Base-by-base conservation (phyloP, 2,329 filamentous ascomycete species). In the Simplicillium aogashimaense region DNA sequence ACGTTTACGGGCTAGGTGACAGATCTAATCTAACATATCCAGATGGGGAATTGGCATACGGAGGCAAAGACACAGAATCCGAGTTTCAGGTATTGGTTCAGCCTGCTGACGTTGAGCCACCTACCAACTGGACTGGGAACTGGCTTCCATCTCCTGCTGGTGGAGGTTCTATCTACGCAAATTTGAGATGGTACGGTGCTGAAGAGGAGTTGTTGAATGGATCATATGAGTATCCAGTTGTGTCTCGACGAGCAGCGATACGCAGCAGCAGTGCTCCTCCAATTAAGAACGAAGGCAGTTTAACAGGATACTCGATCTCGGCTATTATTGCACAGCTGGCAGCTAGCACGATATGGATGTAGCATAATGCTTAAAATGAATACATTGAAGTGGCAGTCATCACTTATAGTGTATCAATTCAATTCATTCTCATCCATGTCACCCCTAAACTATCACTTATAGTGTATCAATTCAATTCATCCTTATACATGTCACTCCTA, bases 61-160 rank as follows among this genome's bases (percentile, higher is more conserved):
- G 37, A 10, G 11, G n/a, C 10, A 30, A 29, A 15, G 20, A 25
- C n/a, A n/a, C n/a, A 25, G 20, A 25, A 6, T 5, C 6, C 5
- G n/a, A 16, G 20, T 58, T 58, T 36, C 45, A 53, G 39, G 45
- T 57, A 11, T 44, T 57, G 32, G 30, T 57, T 6, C 55, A 58
- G 42, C 37, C 51, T n/a, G 40, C 41, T 4, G 45, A 52, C 38
- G 43, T 53, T 3, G 14, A 33, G 13, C 54, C 53, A 2, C 53
- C 53, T 5, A 29, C 40, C 2, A 53, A 53, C 32, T 55, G 52
- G 54, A 51, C 45, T 3, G 43, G 17, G 31, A 50, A 50, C 38
- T 47, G 47, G 44, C 32, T 39, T 13, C 38, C 38, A 8, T 30
- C 31, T n/a, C 38, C 38, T 14, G 29, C 16, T 10, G 30, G 14